These are phyloP conservation scores for Xylaria sp. DNA, from an alignment of 2,329 filamentous ascomycete genomes.

Conservation along the genomic window DNA sequence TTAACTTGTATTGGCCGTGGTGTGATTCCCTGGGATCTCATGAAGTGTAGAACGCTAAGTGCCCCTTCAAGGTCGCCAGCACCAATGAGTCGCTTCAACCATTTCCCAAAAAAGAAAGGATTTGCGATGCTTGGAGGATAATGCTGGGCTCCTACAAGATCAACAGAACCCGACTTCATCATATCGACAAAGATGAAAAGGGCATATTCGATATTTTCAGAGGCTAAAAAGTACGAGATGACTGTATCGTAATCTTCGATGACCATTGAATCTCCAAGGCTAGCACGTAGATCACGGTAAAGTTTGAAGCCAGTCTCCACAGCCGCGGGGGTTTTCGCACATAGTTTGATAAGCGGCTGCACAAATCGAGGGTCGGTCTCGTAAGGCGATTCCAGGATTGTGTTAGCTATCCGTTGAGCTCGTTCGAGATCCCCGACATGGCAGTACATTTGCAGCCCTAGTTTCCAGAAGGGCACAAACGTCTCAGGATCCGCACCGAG, in stretches of 20 bases:
- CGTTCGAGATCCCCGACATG: conserved; percentile 66
- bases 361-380: conserved; percentile 65
- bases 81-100: conserved; percentile 85
- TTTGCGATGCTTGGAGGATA: conserved; percentile 68
- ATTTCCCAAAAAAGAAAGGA: conserved; percentile 86
- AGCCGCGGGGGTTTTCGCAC: conserved; percentile 62
- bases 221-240: conserved; percentile 74
- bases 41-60: conserved; percentile 76
- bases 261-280: conserved; percentile 68
- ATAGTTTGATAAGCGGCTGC: conserved; percentile 75
- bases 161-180: conserved; percentile 73
- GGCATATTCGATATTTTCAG: conserved; percentile 72
- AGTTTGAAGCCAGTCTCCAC: conserved; percentile 70
- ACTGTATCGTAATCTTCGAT: conserved; percentile 82
- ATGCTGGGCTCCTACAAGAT: conserved; percentile 55
- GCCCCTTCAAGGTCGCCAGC: conserved; percentile 77
- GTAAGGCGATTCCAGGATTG: conserved; percentile 59
- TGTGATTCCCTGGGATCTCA: conserved; percentile 74
- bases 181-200: conserved; percentile 87
- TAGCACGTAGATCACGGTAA: conserved; percentile 72
- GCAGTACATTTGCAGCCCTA: conserved; percentile 73
- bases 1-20: conserved; percentile 82
- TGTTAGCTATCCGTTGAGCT: conserved; percentile 66
- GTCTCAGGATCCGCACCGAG: conserved; percentile 61
- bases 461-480: conserved; percentile 67